Evolutionary conservation across 1,284 basidiomycete species (phyloP).

Genomic region (Cutaneotrichosporon sp.): DNA sequence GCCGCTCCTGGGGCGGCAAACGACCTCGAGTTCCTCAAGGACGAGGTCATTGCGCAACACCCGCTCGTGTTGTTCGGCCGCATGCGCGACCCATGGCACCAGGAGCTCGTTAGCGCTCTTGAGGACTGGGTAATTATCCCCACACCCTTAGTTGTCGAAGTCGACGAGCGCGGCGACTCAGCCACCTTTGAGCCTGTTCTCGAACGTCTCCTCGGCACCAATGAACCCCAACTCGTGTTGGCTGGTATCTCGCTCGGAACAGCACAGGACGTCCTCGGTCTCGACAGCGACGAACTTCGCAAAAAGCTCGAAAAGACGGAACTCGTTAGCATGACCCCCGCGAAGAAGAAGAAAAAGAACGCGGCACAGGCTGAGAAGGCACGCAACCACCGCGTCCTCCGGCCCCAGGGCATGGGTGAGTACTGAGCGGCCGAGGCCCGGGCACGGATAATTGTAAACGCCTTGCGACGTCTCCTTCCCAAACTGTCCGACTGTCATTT

Average conservation of each 20-base stretch:
- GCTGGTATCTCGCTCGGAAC: constrained; percentile 64
- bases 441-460: too few species aligned
- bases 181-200: constrained; percentile 58
- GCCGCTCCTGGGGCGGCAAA: constrained; percentile 59
- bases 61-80: constrained; percentile 76
- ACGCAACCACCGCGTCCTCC: constrained; percentile 14
- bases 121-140: constrained; percentile 64
- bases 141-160: constrained; percentile 67
- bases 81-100: constrained; percentile 58
- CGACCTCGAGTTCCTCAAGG: constrained; percentile 45
- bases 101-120: constrained; percentile 67
- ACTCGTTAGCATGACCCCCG: constrained; percentile 54
- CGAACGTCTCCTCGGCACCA: constrained; percentile 59
- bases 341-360: constrained; percentile 52
- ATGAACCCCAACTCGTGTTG: constrained; percentile 66
- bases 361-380: constrained; percentile 10
- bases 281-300: constrained; percentile 58
- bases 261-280: constrained; percentile 60
- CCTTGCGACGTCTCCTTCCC: too few species aligned
- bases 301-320: constrained; percentile 61
- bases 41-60: constrained; percentile 65
- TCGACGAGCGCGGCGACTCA: constrained; percentile 65
- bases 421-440: neutral
- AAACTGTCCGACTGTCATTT: too few species aligned
- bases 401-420: constrained; percentile 12